Percentiles rank a stretch among this genome's conserved stretches.
Evolutionary conservation across 2,329 filamentous ascomycete genomes (phyloP).

Genomic region (Lasiodiplodia theobromae): DNA sequence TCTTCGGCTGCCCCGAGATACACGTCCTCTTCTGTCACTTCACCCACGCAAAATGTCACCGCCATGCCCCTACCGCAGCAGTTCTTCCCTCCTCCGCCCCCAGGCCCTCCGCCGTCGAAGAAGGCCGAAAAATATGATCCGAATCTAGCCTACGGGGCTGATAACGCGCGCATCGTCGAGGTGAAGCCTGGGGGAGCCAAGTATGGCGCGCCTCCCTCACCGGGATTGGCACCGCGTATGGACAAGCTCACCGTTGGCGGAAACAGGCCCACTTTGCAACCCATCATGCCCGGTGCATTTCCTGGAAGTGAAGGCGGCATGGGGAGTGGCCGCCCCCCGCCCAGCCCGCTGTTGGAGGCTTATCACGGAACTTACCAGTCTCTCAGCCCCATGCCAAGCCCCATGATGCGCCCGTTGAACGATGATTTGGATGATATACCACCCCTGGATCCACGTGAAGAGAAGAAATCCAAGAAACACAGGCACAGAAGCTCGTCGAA

Average conservation of each 20-base stretch:
- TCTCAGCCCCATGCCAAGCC: slow-evolving; percentile 92
- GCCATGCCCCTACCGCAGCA: slow-evolving; percentile 37
- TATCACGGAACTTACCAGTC: slow-evolving; percentile 95
- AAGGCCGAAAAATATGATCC: slow-evolving; percentile 36
- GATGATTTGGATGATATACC: slow-evolving; percentile 57
- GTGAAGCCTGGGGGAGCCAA: slow-evolving; percentile 48
- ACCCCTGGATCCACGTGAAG: slow-evolving; percentile 41
- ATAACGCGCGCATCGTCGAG: slow-evolving; percentile 48
- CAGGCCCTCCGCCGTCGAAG: slow-evolving; percentile 32
- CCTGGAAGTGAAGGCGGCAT: slow-evolving; percentile 33
- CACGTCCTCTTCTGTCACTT: slow-evolving; percentile 19
- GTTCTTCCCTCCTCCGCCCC: slow-evolving; percentile 32
- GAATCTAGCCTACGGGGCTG: slow-evolving; percentile 34
- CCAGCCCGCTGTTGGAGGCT: slow-evolving; percentile 86
- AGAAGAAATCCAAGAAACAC: slow-evolving; percentile 21
- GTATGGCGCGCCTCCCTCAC: slow-evolving; percentile 43
- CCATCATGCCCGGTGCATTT: slow-evolving; percentile 43
- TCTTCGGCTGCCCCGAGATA: slow-evolving; percentile 9
- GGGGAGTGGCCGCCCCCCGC: slow-evolving; percentile 63
- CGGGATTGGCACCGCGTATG: slow-evolving; percentile 50
- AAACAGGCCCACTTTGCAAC: slow-evolving; percentile 50
- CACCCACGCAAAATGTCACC: slow-evolving; percentile 29
- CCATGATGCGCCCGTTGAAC: slow-evolving; percentile 66
- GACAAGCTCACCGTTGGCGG: slow-evolving; percentile 57
- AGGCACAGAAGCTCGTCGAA: slow-evolving; percentile 35